phyloP scores from a whole-genome alignment of 192 early-diverging fungal species.

The Coemansia sp. region DNA sequence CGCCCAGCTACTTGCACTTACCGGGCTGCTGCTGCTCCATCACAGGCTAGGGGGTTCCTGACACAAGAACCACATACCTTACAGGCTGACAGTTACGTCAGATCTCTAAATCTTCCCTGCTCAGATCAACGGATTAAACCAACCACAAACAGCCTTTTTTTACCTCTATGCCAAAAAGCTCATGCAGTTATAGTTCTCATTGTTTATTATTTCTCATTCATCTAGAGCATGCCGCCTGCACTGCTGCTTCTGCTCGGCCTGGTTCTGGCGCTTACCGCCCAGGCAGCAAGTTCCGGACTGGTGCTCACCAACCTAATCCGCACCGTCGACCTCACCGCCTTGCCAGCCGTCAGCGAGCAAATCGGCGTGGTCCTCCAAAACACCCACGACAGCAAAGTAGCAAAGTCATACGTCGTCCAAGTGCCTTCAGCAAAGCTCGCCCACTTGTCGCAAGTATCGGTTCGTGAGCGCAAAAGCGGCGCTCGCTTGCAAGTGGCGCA shows the following conservation, averaged over 20 bases:
- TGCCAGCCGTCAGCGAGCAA: slow-evolving; percentile 50
- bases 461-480: slow-evolving; percentile 51
- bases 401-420: slow-evolving; percentile 27
- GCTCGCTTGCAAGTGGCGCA: slow-evolving; percentile 6
- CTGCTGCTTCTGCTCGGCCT: not conserved
- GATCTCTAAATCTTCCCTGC: no score
- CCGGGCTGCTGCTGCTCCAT: no score
- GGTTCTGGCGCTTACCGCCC: not conserved
- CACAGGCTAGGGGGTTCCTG: no score
- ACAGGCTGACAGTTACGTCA: no score
- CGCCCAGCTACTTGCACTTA: no score
- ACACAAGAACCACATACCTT: no score
- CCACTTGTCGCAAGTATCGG: slow-evolving; percentile 27
- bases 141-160: no score
- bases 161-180: no score
- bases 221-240: not conserved
- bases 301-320: slow-evolving; percentile 52
- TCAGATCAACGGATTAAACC: no score
- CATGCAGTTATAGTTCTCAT: no score
- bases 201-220: no score
- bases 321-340: slow-evolving; percentile 22
- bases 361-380: slow-evolving; percentile 54
- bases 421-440: slow-evolving; percentile 13
- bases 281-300: slow-evolving; percentile 13
- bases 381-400: slow-evolving; percentile 19